A percentile compares a stretch with the other conserved stretches of the same genome.
Conservation (phyloP, 139 green algal species). For the Micromonas commoda region DNA sequence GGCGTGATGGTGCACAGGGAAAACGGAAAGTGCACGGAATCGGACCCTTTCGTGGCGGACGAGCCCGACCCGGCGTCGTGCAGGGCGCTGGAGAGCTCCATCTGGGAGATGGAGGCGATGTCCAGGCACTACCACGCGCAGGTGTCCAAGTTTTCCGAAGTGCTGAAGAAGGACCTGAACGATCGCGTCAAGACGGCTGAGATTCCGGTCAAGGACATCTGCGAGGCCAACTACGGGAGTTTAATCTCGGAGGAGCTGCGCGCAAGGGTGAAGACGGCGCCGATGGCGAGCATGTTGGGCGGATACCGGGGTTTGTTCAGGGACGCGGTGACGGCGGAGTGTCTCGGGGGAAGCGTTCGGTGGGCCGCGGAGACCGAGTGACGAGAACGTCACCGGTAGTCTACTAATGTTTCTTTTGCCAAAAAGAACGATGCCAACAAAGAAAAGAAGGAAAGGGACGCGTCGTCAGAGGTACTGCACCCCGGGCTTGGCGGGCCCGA, state of each 20-base stretch:
- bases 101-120: conserved; percentile 89
- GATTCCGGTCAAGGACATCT: conserved; percentile 52
- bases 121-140: conserved; percentile 71
- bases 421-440: no score
- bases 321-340: no score
- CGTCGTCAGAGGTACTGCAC: no score
- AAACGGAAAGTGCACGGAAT: no score
- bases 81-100: conserved; percentile 57
- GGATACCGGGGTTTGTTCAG: neutral
- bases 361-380: no score
- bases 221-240: conserved; percentile 51
- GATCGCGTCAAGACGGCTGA: conserved; percentile 71
- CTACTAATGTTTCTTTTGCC: no score
- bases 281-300: conserved; percentile 29
- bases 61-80: conserved; percentile 32
- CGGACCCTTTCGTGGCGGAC: no score
- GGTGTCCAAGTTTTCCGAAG: conserved; percentile 52
- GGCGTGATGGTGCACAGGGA: conserved; percentile 73
- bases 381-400: no score
- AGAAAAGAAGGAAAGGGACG: no score
- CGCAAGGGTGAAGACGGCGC: conserved; percentile 55
- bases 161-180: conserved; percentile 73
- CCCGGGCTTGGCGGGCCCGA: conserved; percentile 26
- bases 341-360: no score
- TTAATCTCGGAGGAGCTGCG: conserved; percentile 60